Evolutionary conservation across 805 yeast species (phyloP).

Genomic region (Candida boidinii): DNA sequence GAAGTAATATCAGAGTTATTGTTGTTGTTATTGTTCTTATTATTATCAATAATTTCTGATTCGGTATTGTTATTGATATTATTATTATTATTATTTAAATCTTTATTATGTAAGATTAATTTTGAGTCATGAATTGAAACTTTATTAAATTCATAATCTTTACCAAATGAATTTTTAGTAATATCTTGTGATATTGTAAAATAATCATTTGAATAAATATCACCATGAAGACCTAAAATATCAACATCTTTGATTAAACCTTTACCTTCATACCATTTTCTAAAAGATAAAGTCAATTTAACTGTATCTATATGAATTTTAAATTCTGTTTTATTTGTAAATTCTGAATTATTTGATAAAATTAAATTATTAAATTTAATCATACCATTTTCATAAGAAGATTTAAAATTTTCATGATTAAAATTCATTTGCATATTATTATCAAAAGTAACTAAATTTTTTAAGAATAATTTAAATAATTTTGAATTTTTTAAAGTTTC

Average conservation of each 20-base stretch:
- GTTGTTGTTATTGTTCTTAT: slow-evolving; percentile 3
- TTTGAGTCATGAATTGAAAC: slow-evolving; percentile 45
- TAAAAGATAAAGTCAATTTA: slow-evolving; percentile 37
- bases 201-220: slow-evolving; percentile 10
- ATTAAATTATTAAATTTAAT: slow-evolving; percentile 35
- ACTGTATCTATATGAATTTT: slow-evolving; percentile 32
- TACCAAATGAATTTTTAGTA: slow-evolving; percentile 17
- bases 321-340: slow-evolving; percentile 18
- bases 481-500: slow-evolving; percentile 15
- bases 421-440: slow-evolving; percentile 21
- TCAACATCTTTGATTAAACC: slow-evolving; percentile 44
- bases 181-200: slow-evolving; percentile 9
- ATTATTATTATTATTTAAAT: slow-evolving; percentile 13
- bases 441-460: slow-evolving; percentile 24
- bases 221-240: slow-evolving; percentile 39
- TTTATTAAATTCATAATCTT: slow-evolving; percentile 28
- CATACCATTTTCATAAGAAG: slow-evolving; percentile 42
- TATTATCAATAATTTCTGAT: too few species aligned
- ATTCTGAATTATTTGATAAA: slow-evolving; percentile 8
- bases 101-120: slow-evolving; percentile 16
- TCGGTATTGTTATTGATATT: too few species aligned
- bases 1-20: too few species aligned
- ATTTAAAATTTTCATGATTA: slow-evolving; percentile 26
- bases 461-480: slow-evolving; percentile 17
- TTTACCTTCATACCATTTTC: slow-evolving; percentile 47